Percentiles rank a stretch among this genome's conserved stretches.
These are phyloP conservation scores for Ceratobasidium theobromae DNA, from an alignment of 1,284 basidiomycete genomes.

Conservation along the genomic window DNA sequence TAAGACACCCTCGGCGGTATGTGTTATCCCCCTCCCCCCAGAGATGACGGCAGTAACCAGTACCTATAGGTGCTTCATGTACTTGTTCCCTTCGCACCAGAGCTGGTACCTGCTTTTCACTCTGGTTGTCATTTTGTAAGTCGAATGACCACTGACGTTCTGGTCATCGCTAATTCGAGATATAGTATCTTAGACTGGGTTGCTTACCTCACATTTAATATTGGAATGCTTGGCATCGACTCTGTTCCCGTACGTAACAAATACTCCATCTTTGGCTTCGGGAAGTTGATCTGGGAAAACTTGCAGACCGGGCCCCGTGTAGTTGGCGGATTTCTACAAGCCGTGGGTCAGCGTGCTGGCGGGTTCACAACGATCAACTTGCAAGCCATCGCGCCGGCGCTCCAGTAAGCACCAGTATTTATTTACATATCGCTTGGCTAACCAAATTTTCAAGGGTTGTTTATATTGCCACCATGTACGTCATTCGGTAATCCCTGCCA, in stretches of 20 bases:
- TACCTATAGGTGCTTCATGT: slow-evolving; percentile 17
- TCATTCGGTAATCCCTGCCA: neutral
- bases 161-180: neutral
- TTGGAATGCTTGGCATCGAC: slow-evolving; percentile 9
- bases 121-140: slow-evolving; percentile 11
- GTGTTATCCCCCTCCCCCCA: neutral
- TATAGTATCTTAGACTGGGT: slow-evolving; percentile 18
- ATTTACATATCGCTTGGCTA: neutral
- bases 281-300: neutral
- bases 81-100: slow-evolving; percentile 23
- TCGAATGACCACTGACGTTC: no score
- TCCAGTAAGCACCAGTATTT: slow-evolving; percentile 4
- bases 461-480: slow-evolving; percentile 27
- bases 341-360: slow-evolving; percentile 20
- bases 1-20: slow-evolving; percentile 24
- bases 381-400: slow-evolving; percentile 15
- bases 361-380: slow-evolving; percentile 29
- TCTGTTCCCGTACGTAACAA: neutral
- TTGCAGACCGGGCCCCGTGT: slow-evolving; percentile 3
- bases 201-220: slow-evolving; percentile 28
- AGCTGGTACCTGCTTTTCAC: slow-evolving; percentile 27
- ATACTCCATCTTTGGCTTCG: neutral
- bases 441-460: neutral
- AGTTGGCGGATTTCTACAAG: slow-evolving; percentile 16
- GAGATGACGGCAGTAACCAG: neutral